Conservation (phyloP, 1,284 basidiomycete genomes). For the Ganoderma lingzhi region DNA sequence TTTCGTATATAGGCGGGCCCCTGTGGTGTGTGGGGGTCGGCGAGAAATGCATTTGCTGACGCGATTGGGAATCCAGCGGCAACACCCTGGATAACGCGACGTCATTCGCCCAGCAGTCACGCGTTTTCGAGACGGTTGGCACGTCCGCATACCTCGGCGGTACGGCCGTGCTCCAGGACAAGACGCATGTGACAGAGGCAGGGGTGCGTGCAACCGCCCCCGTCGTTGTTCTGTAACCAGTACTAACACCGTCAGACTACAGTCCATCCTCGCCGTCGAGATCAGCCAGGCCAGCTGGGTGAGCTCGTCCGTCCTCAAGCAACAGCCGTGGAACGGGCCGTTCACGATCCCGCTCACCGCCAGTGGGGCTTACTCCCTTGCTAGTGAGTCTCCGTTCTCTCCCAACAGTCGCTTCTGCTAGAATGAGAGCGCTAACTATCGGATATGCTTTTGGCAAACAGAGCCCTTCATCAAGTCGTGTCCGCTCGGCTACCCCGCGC, state of each 20-base stretch:
- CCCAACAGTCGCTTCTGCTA: not conserved
- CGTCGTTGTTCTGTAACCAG: not conserved
- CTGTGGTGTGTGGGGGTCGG: not conserved
- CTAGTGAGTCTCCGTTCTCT: constrained; percentile 28
- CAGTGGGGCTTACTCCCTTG: constrained; percentile 56
- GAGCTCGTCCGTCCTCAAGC: constrained; percentile 53
- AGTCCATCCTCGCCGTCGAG: constrained; percentile 55
- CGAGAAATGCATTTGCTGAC: not conserved
- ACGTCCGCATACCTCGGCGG: constrained; percentile 60
- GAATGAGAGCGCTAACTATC: not conserved
- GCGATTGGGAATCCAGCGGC: not conserved
- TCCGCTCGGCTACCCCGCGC: constrained; percentile 48
- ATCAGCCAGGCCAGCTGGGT: constrained; percentile 62
- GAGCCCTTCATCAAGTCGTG: constrained; percentile 55
- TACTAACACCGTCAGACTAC: not conserved
- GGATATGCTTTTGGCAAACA: constrained; percentile 29
- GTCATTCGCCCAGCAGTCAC: constrained; percentile 58
- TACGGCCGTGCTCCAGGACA: constrained; percentile 38
- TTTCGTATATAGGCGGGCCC: not conserved
- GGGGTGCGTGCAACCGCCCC: constrained; percentile 16
- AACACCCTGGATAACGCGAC: constrained; percentile 55
- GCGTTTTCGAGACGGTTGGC: constrained; percentile 63
- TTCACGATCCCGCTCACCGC: constrained; percentile 61
- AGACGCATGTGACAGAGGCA: constrained; percentile 29
- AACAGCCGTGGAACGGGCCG: constrained; percentile 61